Percentiles rank a stretch among this genome's conserved stretches.
These are phyloP conservation scores for Beta vulgaris DNA, from an alignment of 148 eudicot species.

Conservation along the genomic window DNA sequence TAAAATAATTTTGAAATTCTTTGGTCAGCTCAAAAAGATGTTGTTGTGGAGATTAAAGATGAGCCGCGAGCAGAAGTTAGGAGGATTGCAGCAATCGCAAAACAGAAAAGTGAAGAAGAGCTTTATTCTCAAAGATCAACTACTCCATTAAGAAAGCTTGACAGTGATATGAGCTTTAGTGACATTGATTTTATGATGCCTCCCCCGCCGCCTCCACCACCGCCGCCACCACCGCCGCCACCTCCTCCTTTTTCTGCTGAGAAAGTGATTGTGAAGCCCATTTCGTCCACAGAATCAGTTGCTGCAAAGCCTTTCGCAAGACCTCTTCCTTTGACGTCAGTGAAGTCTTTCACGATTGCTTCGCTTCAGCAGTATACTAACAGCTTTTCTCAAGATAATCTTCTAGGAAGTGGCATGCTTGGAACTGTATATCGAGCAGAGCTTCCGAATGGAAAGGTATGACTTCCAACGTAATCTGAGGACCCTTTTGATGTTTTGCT, in stretches of 20 bases:
- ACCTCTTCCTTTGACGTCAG: constrained; percentile 63
- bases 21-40: constrained; percentile 47
- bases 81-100: constrained; percentile 37
- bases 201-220: constrained; percentile 63
- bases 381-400: constrained; percentile 93
- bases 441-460: constrained; percentile 80
- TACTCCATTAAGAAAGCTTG: constrained; percentile 42
- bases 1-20: constrained; percentile 13
- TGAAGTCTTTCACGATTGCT: constrained; percentile 77
- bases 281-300: constrained; percentile 35
- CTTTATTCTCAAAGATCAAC: constrained; percentile 39
- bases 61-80: constrained; percentile 47
- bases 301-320: constrained; percentile 39
- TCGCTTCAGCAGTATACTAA: constrained; percentile 89
- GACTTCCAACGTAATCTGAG: neutral
- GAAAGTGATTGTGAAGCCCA: constrained; percentile 54
- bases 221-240: constrained; percentile 58
- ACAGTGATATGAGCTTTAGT: constrained; percentile 50
- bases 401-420: constrained; percentile 83
- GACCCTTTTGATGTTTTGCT: neutral
- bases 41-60: constrained; percentile 44
- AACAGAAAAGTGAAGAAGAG: constrained; percentile 42
- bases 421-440: constrained; percentile 86
- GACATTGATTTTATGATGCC: constrained; percentile 63
- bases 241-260: constrained; percentile 43